Evolutionary conservation across 257 asterid genomes (phyloP).

Genomic region (Solanum pimpinellifolium): DNA sequence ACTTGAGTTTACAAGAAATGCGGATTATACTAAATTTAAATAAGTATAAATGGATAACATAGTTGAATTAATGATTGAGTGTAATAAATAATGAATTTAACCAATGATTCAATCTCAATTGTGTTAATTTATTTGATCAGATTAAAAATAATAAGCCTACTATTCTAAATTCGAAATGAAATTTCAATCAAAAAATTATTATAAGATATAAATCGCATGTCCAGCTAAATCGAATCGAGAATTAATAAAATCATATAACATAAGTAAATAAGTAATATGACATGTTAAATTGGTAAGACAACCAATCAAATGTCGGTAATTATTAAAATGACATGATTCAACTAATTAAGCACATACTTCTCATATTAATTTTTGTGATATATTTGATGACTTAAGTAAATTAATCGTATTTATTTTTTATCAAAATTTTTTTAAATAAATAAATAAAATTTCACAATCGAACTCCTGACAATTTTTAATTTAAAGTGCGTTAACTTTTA

Average conservation of each 20-base stretch:
- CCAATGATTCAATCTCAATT: not conserved
- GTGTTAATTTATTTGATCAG: not conserved
- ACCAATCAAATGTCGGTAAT: not conserved
- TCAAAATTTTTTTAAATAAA: not conserved
- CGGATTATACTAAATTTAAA: no score
- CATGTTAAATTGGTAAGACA: not conserved
- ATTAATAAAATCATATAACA: not conserved
- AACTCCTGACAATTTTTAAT: not conserved
- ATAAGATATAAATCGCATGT: no score
- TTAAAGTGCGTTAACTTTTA: not conserved
- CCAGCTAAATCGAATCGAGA: no score
- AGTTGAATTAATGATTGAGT: not conserved
- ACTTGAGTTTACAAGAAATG: not conserved
- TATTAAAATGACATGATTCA: no score
- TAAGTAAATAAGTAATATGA: not conserved
- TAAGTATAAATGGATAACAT: not conserved
- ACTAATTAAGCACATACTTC: no score
- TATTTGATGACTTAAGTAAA: no score
- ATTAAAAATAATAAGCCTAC: not conserved
- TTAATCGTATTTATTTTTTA: not conserved
- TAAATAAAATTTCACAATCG: not conserved
- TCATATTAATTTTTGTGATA: no score
- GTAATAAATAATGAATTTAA: not conserved
- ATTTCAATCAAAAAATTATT: no score
- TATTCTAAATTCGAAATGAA: no score